Conservation (phyloP, 257 asterid species). For the Gynochthodes officinalis region DNA sequence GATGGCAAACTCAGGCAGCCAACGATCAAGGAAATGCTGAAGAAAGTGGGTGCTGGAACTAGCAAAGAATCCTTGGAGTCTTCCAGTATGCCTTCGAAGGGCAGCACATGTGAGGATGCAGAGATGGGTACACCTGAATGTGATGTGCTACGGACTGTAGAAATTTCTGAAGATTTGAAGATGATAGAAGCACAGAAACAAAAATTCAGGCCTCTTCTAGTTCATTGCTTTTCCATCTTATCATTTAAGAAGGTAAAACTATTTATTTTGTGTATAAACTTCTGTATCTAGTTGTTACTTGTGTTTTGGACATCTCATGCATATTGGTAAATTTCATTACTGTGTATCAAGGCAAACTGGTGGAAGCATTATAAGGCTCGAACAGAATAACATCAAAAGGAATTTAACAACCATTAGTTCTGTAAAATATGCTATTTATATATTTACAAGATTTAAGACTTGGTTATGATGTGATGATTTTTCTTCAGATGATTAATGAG, state of each 20-base stretch:
- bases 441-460: not conserved
- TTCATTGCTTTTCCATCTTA: slow-evolving; percentile 57
- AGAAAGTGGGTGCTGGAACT: slow-evolving; percentile 51
- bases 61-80: slow-evolving; percentile 48
- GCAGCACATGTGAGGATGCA: slow-evolving; percentile 33
- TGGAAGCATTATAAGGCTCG: not conserved
- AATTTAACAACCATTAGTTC: not conserved
- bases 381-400: not conserved
- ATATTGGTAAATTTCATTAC: not conserved
- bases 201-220: slow-evolving; percentile 77
- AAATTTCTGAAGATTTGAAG: slow-evolving; percentile 50
- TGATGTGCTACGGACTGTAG: slow-evolving; percentile 32
- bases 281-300: not conserved
- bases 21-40: slow-evolving; percentile 55
- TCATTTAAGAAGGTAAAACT: slow-evolving; percentile 51
- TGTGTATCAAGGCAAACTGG: not conserved
- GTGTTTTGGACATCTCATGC: not conserved
- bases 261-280: not conserved
- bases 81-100: slow-evolving; percentile 32
- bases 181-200: slow-evolving; percentile 57
- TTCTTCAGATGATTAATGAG: not conserved
- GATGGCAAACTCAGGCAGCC: slow-evolving; percentile 66
- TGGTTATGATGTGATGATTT: not conserved
- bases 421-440: not conserved
- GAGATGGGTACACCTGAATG: slow-evolving; percentile 36